Evolutionary conservation across 1,284 basidiomycete genomes (phyloP).

Genomic region (Cryptococcus sp.): DNA sequence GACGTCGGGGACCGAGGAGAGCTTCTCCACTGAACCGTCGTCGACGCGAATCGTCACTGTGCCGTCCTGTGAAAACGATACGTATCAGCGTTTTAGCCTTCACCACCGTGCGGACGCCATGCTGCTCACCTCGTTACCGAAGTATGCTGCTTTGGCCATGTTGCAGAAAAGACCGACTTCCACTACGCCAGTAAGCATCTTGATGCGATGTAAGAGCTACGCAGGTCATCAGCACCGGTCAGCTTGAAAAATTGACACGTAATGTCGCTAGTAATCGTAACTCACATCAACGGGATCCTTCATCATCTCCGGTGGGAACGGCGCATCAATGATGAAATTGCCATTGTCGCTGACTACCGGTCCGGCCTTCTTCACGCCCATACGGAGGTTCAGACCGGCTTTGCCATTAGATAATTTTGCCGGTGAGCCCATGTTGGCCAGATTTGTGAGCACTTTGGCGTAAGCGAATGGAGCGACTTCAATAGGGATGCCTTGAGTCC

Average conservation of each 20-base stretch:
- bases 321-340: constrained; percentile 92
- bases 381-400: constrained; percentile 69
- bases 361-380: constrained; percentile 66
- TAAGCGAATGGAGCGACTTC: constrained; percentile 98
- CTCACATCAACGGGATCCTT: constrained; percentile 67
- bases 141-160: constrained; percentile 95
- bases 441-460: constrained; percentile 71
- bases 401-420: constrained; percentile 33
- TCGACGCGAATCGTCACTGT: constrained; percentile 50
- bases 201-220: constrained; percentile 71
- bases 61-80: constrained; percentile 45
- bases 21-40: constrained; percentile 46
- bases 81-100: constrained; percentile 20
- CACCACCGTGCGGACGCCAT: constrained; percentile 1
- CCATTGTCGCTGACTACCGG: constrained; percentile 96
- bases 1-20: constrained; percentile 42
- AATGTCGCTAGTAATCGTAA: constrained; percentile 13
- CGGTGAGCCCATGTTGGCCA: constrained; percentile 60
- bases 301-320: constrained; percentile 72
- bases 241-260: background rate
- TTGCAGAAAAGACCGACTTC: constrained; percentile 95
- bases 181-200: constrained; percentile 92
- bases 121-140: constrained; percentile 76
- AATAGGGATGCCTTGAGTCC: constrained; percentile 85
- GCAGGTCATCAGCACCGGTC: background rate